phyloP scores from a whole-genome alignment of 2,329 filamentous ascomycete species.

The Amauroascus niger region DNA sequence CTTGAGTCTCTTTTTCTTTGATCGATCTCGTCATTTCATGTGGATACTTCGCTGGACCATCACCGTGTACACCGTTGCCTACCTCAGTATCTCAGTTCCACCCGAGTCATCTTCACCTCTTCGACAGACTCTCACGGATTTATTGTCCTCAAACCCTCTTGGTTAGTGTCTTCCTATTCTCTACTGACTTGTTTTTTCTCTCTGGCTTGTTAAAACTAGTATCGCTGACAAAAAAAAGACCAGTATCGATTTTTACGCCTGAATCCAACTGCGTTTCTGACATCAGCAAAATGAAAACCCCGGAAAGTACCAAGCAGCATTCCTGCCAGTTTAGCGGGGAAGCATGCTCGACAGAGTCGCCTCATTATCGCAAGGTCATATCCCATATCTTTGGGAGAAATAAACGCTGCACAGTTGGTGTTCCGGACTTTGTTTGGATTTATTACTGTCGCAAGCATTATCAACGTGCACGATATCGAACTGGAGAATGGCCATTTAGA shows the following conservation, averaged over 20 bases:
- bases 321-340: conserved; percentile 19
- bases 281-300: conserved; percentile 1
- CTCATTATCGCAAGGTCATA: conserved; percentile 61
- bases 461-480: conserved; percentile 64
- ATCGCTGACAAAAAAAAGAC: neutral
- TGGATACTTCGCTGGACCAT: neutral
- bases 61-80: neutral
- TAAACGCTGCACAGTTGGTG: conserved; percentile 62
- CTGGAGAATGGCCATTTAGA: conserved; percentile 45
- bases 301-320: neutral
- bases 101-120: neutral
- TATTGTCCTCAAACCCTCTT: neutral
- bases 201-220: neutral
- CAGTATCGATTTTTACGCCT: neutral
- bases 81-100: neutral
- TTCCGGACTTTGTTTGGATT: conserved; percentile 62
- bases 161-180: neutral
- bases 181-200: neutral
- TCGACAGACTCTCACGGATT: neutral
- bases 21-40: neutral
- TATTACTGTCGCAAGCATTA: conserved; percentile 75
- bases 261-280: neutral
- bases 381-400: conserved; percentile 77
- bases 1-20: neutral
- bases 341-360: conserved; percentile 21